Conservation (phyloP, 1,284 basidiomycete genomes). For the Ganoderma lingzhi region DNA sequence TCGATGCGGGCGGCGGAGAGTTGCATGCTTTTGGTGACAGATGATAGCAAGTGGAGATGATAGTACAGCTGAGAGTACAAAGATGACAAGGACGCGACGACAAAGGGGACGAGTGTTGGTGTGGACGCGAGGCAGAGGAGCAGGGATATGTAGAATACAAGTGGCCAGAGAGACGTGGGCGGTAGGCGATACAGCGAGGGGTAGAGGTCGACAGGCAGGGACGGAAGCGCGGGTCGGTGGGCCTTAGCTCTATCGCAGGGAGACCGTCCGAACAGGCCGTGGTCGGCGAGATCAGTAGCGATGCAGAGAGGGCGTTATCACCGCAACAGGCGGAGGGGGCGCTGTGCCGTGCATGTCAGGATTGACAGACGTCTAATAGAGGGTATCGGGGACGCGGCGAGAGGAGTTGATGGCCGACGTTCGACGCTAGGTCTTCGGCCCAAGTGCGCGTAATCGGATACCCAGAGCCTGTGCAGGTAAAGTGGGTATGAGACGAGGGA, state of each 20-base stretch:
- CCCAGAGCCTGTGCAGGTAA: slow-evolving; percentile 1
- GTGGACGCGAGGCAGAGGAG: slow-evolving; percentile 16
- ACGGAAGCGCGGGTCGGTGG: not conserved
- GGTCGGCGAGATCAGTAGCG: slow-evolving; percentile 19
- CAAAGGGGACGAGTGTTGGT: slow-evolving; percentile 7
- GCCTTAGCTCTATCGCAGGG: slow-evolving; percentile 15
- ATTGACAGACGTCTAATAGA: not conserved
- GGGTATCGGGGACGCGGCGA: slow-evolving; percentile 1
- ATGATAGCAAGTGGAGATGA: slow-evolving; percentile 28
- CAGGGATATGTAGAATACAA: slow-evolving; percentile 24
- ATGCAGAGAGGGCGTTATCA: slow-evolving; percentile 22
- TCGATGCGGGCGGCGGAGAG: slow-evolving; percentile 16
- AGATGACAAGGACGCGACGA: slow-evolving; percentile 12
- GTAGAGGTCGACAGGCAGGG: slow-evolving; percentile 3
- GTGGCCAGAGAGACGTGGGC: slow-evolving; percentile 16
- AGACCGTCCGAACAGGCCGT: slow-evolving; percentile 10
- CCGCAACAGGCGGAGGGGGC: slow-evolving; percentile 13
- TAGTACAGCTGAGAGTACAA: slow-evolving; percentile 28
- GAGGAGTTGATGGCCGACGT: slow-evolving; percentile 8
- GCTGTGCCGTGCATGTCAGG: slow-evolving; percentile 13
- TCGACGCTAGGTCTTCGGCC: slow-evolving; percentile 9
- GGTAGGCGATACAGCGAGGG: slow-evolving; percentile 24
- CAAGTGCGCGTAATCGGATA: slow-evolving; percentile 7
- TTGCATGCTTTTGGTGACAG: slow-evolving; percentile 32
- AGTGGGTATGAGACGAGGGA: not conserved